Evolutionary conservation across 352 stramenopile species (phyloP), one percentile per base, ranked within the genome.

Genomic region (Pythium vanterpoolii): DNA sequence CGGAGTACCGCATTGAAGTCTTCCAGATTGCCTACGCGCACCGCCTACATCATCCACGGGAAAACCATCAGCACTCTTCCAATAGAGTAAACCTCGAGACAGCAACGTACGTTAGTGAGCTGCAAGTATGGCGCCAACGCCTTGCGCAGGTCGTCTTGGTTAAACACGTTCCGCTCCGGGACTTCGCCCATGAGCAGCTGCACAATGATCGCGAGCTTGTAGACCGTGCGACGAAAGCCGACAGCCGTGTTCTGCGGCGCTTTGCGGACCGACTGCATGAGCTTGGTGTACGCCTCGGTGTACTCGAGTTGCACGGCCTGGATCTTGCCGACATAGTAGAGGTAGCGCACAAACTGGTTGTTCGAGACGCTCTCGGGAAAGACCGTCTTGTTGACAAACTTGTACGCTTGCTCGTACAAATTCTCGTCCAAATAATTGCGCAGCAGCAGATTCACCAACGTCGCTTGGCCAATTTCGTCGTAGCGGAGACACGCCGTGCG

Each of bases 101-200:
- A n/a, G n/a, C n/a, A n/a, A 51, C 79, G 33, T 76, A 94, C 85
- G 54, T 94, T 97, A 8, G 96, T 98, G 48, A 99, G 96, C 57
- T 97, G 79, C 43, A 99, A 67, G 64, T 99, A 99, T 7, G 96
- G 96, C 33, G 64, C 74, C 19, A 99, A 71, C 21, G 96, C 87
- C 28, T 73, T 86, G 56, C 81, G 77, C 63, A 98, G 90, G 33
- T 96, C 87, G 44, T 90, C 76, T 57, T 94, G 77, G 60, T 95
- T 89, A 75, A 99, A 99, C 21, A 98, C 84, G 55, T 83, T 87
- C 50, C 96, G 87, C 64, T 99, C 96, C 0, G 97, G 97, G 33
- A 99, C 96, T 66, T 99, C 96, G 46, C 96, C 97, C 90, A 99
- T 98, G 38, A 99, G 85, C 53, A 99, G 72, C 75, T 99, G 95